phyloP scores from a whole-genome alignment of 805 yeast species.

The Brettanomyces nanus region DNA sequence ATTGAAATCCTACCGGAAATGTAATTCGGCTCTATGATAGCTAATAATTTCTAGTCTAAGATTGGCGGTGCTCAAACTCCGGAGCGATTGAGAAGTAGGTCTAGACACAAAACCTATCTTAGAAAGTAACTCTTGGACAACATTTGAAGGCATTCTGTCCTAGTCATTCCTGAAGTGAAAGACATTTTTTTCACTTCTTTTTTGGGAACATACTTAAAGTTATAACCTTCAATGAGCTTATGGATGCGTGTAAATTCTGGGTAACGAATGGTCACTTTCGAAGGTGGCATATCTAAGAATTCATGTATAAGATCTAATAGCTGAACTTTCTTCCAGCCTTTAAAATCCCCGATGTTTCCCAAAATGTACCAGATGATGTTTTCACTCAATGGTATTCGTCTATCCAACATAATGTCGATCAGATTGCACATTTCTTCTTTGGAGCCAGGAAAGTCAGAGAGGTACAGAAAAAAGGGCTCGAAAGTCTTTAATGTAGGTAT shows the following conservation, averaged over 20 bases:
- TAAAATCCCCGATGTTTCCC: not conserved
- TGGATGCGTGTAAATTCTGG: not conserved
- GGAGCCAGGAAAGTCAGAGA: constrained; percentile 1
- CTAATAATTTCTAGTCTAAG: too few species aligned
- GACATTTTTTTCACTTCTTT: not conserved
- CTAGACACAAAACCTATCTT: too few species aligned
- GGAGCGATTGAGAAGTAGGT: too few species aligned
- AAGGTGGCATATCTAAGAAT: not conserved
- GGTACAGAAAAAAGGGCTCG: constrained; percentile 5
- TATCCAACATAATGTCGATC: constrained; percentile 3
- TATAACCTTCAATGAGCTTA: not conserved
- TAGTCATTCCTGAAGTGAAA: not conserved
- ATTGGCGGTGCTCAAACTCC: too few species aligned
- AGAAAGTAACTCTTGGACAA: too few species aligned
- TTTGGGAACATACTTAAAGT: not conserved
- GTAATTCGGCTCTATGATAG: too few species aligned
- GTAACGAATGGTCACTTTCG: not conserved
- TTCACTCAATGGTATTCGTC: not conserved
- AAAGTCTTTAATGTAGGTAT: constrained; percentile 1
- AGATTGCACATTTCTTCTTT: constrained; percentile 2
- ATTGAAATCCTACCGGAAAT: too few species aligned
- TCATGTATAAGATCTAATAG: not conserved
- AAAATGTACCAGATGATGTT: not conserved
- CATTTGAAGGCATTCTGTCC: too few species aligned
- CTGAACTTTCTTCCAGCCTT: not conserved